These are phyloP conservation scores for Hypoxylon sp. DNA, from an alignment of 2,329 filamentous ascomycete species.

Conservation along the genomic window DNA sequence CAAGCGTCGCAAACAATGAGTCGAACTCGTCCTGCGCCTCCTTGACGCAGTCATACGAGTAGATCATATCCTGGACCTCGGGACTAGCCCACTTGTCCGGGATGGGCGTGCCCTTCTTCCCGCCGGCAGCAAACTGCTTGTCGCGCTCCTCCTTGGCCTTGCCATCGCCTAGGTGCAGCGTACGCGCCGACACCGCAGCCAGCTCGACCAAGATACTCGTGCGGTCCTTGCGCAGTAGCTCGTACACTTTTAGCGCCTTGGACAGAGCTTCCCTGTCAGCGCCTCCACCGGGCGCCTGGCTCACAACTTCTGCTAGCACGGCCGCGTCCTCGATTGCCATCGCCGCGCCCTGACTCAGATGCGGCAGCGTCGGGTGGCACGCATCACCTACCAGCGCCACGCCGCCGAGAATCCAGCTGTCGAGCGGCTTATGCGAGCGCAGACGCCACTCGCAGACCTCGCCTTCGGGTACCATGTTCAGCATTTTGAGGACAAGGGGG, in stretches of 20 bases:
- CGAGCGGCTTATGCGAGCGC: constrained; percentile 64
- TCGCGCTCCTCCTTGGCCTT: constrained; percentile 67
- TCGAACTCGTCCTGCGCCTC: constrained; percentile 63
- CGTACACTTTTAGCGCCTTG: constrained; percentile 63
- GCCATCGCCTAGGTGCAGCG: constrained; percentile 66
- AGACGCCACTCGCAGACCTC: constrained; percentile 73
- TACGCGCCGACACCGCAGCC: constrained; percentile 61
- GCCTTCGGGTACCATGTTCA: constrained; percentile 67
- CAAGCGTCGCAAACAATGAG: constrained; percentile 52
- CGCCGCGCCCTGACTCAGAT: constrained; percentile 72
- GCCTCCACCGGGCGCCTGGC: constrained; percentile 47
- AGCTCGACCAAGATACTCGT: constrained; percentile 62
- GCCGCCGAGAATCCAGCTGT: constrained; percentile 65
- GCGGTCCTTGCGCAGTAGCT: constrained; percentile 64
- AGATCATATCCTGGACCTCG: constrained; percentile 73
- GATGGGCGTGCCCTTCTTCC: constrained; percentile 57
- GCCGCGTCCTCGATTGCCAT: constrained; percentile 74
- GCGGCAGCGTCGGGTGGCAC: constrained; percentile 73
- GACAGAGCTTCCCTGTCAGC: constrained; percentile 51
- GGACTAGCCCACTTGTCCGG: constrained; percentile 77
- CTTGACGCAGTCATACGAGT: constrained; percentile 68
- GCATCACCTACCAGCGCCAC: constrained; percentile 70
- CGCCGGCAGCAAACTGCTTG: constrained; percentile 61
- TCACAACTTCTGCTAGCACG: constrained; percentile 63
- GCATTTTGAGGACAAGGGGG: constrained; percentile 64